phyloP scores from a whole-genome alignment of 495 filamentous ascomycete species.

The Thermothielavioides terrestris region DNA sequence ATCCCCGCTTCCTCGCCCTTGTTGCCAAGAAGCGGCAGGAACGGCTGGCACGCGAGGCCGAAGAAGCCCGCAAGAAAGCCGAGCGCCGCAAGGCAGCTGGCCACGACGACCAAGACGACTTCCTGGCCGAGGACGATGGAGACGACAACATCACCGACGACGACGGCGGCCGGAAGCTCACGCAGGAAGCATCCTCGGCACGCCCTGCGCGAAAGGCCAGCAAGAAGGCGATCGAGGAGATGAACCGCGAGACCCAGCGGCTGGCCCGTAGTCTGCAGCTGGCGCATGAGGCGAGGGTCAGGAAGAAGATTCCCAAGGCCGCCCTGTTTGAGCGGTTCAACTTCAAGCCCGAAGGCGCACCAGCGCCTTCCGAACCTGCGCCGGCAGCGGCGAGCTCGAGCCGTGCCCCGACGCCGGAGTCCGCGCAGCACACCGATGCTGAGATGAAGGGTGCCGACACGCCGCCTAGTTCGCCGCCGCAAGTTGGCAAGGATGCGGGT shows the following conservation, averaged over 20 bases:
- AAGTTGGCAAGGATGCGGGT: constrained; percentile 11
- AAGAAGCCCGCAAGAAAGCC: constrained; percentile 41
- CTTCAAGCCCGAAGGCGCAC: constrained; percentile 42
- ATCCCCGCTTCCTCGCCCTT: constrained; percentile 55
- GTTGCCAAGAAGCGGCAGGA: constrained; percentile 63
- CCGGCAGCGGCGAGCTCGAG: constrained; percentile 29
- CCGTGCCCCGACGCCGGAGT: constrained; percentile 31
- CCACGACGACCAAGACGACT: constrained; percentile 24
- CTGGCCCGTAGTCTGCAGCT: constrained; percentile 84
- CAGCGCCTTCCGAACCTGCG: constrained; percentile 19
- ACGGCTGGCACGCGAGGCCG: constrained; percentile 54
- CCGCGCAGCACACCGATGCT: constrained; percentile 33
- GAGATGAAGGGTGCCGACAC: constrained; percentile 41
- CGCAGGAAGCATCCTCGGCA: constrained; percentile 41
- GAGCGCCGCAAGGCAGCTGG: constrained; percentile 35
- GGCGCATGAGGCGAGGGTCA: constrained; percentile 79
- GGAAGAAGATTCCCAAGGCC: constrained; percentile 83
- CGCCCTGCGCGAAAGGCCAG: constrained; percentile 77
- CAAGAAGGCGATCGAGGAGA: constrained; percentile 94
- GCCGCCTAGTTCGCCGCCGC: constrained; percentile 45
- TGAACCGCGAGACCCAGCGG: constrained; percentile 85
- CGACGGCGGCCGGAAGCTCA: constrained; percentile 48
- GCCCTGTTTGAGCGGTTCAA: constrained; percentile 80
- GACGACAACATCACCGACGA: constrained; percentile 47
- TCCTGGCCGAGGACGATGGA: constrained; percentile 33